Evolutionary conservation across 1,284 basidiomycete genomes (phyloP), one percentile per base, ranked within the genome.

Genomic region (Naganishia sp.): DNA sequence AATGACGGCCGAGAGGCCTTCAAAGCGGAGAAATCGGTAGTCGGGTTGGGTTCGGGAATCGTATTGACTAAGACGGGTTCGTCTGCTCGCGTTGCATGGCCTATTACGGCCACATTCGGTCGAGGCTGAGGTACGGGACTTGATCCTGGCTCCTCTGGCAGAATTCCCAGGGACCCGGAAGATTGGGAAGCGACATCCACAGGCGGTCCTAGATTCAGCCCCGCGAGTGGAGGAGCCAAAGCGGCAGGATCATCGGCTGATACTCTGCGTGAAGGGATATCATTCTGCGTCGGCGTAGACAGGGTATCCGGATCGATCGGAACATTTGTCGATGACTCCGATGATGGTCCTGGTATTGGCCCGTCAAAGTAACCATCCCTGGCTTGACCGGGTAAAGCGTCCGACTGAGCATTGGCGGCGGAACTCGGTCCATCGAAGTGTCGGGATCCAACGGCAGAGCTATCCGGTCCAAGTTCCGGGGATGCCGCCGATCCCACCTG

Each of bases 1-100:
- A 68, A 25, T 18, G 25, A 39, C 9, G 67, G 67, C 5, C 67
- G 66, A 35, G 50, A 32, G 6, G 35, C 28, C 13, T 23, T 50
- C 47, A 43, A 42, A 17, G 18, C 52, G 21, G 25, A 1, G 11
- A 35, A 35, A 61, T 50, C 39, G 13, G 35, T 3, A 13, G 45
- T 23, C 3, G 49, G 28, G 23, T 35, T 32, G 18, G 58, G 58
- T 42, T 50, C 58, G 3, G 58, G 47, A 17, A 61, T 31, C 18
- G 58, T 31, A 28, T 51, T 61, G 21, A 61, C 21, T 4, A 61
- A 11, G 1, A 61, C 58, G 2, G 58, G 47, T 31, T 61, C 58
- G 17, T 61, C 58, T 13, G 45, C 32, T 21, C 21, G 32, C 10
- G 58, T 61, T 7, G 47, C 58, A 25, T 61, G 58, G 18, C 51